Base-by-base conservation (phyloP, 2,329 filamentous ascomycete species). In the Neonectria punicea region DNA sequence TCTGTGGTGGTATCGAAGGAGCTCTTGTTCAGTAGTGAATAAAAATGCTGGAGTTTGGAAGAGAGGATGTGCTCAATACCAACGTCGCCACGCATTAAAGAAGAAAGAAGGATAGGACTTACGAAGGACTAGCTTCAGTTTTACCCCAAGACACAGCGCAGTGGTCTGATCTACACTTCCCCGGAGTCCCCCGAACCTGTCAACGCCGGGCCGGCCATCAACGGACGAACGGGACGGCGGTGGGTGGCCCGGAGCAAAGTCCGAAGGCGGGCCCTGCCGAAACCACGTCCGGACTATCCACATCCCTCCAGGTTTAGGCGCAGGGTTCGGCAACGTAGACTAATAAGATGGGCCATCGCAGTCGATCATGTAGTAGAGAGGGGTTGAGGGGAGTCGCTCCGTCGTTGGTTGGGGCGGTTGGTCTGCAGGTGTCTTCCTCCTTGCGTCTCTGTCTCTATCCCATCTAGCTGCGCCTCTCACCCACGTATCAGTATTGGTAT, bases 361-460 rank as follows among this genome's bases (percentile, higher is more conserved):
- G 25, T 25, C 25, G 25, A 25, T 25, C 25, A 6, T 25, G 25
- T 25, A 6, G 25, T 25, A 25, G 25, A 25, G 25, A 6, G 25
- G 25, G 5, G 25, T 5, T 25, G 25, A 25, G 25, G 25, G 25
- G 25, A 25, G 25, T 25, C 25, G 25, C 39, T 14, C 28, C 50
- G 13, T 28, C 25, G 30, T 32, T 46, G n/a, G 51, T 36, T 43
- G 39, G 30, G 47, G n/a, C 11, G 46, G 30, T 36, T 32, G n/a
- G 9, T 30, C 25, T 25, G 5, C 3, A 25, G 25, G 25, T 25
- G 25, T 25, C 25, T 25, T 25, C 25, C 25, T 25, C 25, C 36
- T 59, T 63, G 61, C 61, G n/a, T 25, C 32, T 56, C 39, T 39
- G 56, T 63, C 55, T 62, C 20, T 32, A 55, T 46, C 25, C 56